phyloP scores from a whole-genome alignment of 108 stramenopile species.

The Skeletonema marinoi region DNA sequence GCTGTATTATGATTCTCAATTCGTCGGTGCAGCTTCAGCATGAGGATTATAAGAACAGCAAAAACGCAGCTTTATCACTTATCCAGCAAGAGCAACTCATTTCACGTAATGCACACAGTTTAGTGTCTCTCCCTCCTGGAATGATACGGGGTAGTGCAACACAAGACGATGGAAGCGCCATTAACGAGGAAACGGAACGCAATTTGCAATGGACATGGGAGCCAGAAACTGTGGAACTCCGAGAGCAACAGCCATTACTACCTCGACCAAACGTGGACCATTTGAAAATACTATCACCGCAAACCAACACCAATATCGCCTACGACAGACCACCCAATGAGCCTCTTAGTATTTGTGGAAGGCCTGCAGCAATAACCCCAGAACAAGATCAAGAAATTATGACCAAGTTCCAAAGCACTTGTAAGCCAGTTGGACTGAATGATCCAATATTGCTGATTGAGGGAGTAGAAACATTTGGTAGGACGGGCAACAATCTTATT shows the following conservation, averaged over 20 bases:
- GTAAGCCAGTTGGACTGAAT: background rate
- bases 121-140: background rate
- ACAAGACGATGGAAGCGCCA: background rate
- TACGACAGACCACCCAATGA: background rate
- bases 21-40: background rate
- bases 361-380: background rate
- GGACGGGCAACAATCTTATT: conserved; percentile 39
- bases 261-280: background rate
- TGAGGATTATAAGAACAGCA: background rate
- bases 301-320: background rate
- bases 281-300: background rate
- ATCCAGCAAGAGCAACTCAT: background rate
- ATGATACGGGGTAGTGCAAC: background rate
- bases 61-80: background rate
- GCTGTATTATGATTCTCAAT: background rate
- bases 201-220: background rate
- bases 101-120: background rate
- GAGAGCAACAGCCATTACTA: background rate
- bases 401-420: background rate
- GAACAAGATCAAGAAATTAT: background rate
- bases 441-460: conserved; percentile 14
- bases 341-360: background rate
- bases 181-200: background rate
- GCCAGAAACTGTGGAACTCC: background rate
- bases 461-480: conserved; percentile 15